Percentiles rank a stretch among this genome's conserved stretches.
Evolutionary conservation across 2,329 filamentous ascomycete genomes (phyloP).

Genomic region (Akanthomyces lecanii): DNA sequence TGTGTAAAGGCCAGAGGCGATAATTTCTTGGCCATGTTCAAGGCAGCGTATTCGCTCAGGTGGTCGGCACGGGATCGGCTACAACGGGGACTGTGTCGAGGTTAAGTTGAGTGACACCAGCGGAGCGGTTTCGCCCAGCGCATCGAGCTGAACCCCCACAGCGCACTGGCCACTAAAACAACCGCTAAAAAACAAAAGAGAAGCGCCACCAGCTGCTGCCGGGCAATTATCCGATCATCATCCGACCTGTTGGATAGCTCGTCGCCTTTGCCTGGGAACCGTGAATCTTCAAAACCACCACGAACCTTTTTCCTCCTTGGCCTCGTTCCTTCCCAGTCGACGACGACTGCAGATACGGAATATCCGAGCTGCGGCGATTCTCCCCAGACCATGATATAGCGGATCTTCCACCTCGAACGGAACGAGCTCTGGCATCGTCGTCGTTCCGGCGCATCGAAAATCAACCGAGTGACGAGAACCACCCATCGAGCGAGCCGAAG

Average conservation of each 20-base stretch:
- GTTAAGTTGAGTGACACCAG: background rate
- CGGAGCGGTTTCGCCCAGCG: background rate
- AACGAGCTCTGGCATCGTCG: constrained; percentile 14
- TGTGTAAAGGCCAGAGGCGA: constrained; percentile 33
- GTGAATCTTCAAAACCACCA: background rate
- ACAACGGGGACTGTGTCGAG: background rate
- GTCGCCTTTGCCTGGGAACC: background rate
- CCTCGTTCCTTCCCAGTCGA: background rate
- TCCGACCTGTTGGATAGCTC: constrained; percentile 4
- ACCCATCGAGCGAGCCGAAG: background rate
- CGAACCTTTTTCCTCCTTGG: background rate
- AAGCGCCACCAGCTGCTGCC: background rate
- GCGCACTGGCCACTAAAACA: constrained; percentile 2
- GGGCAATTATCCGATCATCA: constrained; percentile 17
- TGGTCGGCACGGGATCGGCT: background rate
- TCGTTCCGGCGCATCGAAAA: constrained; percentile 8
- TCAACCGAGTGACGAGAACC: background rate
- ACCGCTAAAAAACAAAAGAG: background rate
- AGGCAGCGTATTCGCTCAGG: background rate
- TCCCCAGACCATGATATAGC: constrained; percentile 20
- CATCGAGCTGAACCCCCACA: background rate
- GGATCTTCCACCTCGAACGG: background rate
- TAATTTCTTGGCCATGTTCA: constrained; percentile 33
- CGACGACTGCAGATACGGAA: background rate
- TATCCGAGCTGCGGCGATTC: background rate